These are phyloP conservation scores for Coemansia sp. DNA, from an alignment of 192 early-diverging fungal species.

Conservation along the genomic window DNA sequence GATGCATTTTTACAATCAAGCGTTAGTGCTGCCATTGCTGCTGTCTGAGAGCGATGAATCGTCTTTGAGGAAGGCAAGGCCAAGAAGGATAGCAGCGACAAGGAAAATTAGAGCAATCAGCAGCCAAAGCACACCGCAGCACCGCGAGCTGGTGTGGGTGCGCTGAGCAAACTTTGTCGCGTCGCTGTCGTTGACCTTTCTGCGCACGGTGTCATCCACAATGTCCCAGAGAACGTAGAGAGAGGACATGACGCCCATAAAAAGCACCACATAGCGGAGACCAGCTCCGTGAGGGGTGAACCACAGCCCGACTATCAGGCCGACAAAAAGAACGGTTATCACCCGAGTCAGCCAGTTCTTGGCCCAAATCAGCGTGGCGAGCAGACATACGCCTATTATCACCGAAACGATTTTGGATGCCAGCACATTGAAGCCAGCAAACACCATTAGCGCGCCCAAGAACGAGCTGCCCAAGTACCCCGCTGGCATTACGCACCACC, in stretches of 20 bases:
- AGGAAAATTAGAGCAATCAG: slow-evolving; percentile 82
- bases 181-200: slow-evolving; percentile 95
- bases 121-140: slow-evolving; percentile 94
- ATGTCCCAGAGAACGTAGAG: slow-evolving; percentile 96
- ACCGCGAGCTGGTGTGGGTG: slow-evolving; percentile 74
- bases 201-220: slow-evolving; percentile 84
- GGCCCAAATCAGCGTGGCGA: slow-evolving; percentile 85
- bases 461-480: slow-evolving; percentile 90
- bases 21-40: neutral
- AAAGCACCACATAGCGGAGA: slow-evolving; percentile 89
- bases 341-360: slow-evolving; percentile 82
- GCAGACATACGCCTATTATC: slow-evolving; percentile 79
- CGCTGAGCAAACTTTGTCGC: slow-evolving; percentile 80
- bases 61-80: slow-evolving; percentile 77
- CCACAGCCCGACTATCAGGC: slow-evolving; percentile 80
- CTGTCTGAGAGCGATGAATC: slow-evolving; percentile 14
- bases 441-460: slow-evolving; percentile 89
- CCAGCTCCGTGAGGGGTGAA: slow-evolving; percentile 71
- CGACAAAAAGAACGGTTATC: slow-evolving; percentile 81
- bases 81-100: slow-evolving; percentile 72
- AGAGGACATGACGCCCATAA: slow-evolving; percentile 92
- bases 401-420: slow-evolving; percentile 86
- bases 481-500: slow-evolving; percentile 79
- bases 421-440: slow-evolving; percentile 84
- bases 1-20: neutral